Evolutionary conservation across 805 yeast species (phyloP), one percentile per base, ranked within the genome.

Genomic region (Zygosaccharomyces lentus): DNA sequence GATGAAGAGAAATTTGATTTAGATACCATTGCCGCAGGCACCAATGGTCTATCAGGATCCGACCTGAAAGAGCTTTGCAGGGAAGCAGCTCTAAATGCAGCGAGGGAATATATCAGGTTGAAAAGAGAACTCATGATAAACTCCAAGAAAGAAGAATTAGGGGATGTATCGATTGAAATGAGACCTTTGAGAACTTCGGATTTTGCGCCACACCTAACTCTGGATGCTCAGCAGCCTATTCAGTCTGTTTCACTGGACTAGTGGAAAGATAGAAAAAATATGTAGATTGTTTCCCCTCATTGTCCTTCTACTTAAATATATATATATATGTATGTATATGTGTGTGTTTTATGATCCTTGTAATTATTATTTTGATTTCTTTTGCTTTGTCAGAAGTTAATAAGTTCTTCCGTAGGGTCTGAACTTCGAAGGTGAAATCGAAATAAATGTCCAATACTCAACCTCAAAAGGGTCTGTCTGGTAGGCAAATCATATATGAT

Each of bases 31-130:
- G 90, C 85, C 9, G 58, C 62, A 8, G 65, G 74, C 38, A 87
- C 96, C 0, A 77, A 74, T 9, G 96, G 93, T 1, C 71, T 80
- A 60, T 85, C 95, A 53, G 99, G 99, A 2, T 85, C 96, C 2
- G 99, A 91, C 58, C 73, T 93, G 61, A 83, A 86, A 58, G 99
- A 93, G 61, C 68, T 87, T 40, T 88, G 96, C 61, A 78, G 99
- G 46, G 95, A 87, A 58, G 99, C 99, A 0, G 96, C 96, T 1
- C 77, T 90, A 72, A 76, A 76, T 54, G 86, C 96, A 0, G 89
- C 91, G 59, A 75, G 96, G 55, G 97, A 93, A 65, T 87, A 78
- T 62, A 87, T 91, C 47, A 71, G 78, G 45, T 66, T 68, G 45
- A 84, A 86, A 61, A 74, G 61, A 65, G 65, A 52, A 70, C 74